Evolutionary conservation across 2,329 filamentous ascomycete genomes (phyloP), one percentile per base, ranked within the genome.

Genomic region (Apiospora phragmitis): DNA sequence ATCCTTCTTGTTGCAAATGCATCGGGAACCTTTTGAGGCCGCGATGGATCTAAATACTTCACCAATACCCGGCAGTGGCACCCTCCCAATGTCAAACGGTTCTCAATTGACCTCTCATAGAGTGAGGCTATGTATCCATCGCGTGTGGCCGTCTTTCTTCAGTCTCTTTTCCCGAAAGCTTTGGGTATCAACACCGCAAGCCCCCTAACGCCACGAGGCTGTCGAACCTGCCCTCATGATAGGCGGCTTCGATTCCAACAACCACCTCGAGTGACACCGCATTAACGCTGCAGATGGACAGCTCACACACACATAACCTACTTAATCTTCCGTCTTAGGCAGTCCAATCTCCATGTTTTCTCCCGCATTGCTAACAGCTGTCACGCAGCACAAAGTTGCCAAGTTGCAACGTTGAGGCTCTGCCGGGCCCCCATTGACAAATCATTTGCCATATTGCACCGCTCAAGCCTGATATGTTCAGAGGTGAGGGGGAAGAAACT

Each of bases 121-220:
- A 43, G 9, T 47, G 24, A 47, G n/a, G 55, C 55, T 62, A n/a
- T n/a, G n/a, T n/a, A n/a, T n/a, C n/a, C n/a, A n/a, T n/a, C n/a
- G n/a, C n/a, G n/a, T n/a, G n/a, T n/a, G n/a, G n/a, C n/a, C n/a
- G n/a, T n/a, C n/a, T n/a, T n/a, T n/a, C n/a, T n/a, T n/a, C n/a
- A n/a, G 18, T 62, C 41, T 26, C 14, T 18, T 26, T n/a, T 41
- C 26, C 24, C 65, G 41, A 38, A 5, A 38, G 14, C 4, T 47
- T 67, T 67, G 42, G 65, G 65, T 47, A 47, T 21, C 65, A 67
- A 67, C 18, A 38, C 55, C 32, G 32, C 32, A 38, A 62, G 65
- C 42, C 18, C 26, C 16, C 42, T 14, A 24, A 47, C 26, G 65
- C 55, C 42, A 35, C 26, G 41, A 67, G 41, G 65, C 65, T 47